Conservation (phyloP, 2,329 filamentous ascomycete species). For the Magnaporthiopsis poae region DNA sequence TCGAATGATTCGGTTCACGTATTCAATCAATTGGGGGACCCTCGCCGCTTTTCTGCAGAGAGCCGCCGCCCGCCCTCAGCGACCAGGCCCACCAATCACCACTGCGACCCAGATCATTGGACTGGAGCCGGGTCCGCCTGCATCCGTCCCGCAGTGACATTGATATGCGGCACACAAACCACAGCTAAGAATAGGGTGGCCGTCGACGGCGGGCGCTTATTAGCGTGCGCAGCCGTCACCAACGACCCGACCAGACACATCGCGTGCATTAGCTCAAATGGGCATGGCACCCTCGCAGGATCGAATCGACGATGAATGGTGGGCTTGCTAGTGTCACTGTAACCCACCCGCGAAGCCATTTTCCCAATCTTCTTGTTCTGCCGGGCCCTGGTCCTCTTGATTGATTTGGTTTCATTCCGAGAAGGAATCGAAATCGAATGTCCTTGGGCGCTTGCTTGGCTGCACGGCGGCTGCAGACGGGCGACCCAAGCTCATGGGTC, state of each 20-base stretch:
- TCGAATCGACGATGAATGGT: neutral
- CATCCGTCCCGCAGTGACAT: neutral
- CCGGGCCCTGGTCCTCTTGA: neutral
- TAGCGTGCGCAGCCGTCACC: neutral
- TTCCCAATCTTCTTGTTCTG: neutral
- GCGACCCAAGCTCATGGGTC: neutral
- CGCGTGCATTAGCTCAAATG: neutral
- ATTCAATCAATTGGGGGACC: neutral
- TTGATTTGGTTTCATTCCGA: neutral
- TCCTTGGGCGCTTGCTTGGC: neutral
- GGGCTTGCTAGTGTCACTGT: neutral
- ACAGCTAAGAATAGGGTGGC: slow-evolving; percentile 12
- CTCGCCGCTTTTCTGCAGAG: neutral
- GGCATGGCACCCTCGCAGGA: neutral
- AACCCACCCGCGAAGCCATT: neutral
- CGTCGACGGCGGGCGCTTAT: slow-evolving; percentile 14
- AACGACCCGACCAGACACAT: neutral
- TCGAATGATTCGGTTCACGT: neutral
- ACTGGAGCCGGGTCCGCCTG: neutral
- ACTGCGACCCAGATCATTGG: neutral
- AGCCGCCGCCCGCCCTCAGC: too few relatives aligned
- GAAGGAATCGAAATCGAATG: neutral
- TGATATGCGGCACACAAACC: neutral
- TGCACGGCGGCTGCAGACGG: neutral
- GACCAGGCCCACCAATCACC: neutral